These are phyloP conservation scores for Aspergillus sp. DNA, from an alignment of 2,329 filamentous ascomycete species.

Conservation along the genomic window DNA sequence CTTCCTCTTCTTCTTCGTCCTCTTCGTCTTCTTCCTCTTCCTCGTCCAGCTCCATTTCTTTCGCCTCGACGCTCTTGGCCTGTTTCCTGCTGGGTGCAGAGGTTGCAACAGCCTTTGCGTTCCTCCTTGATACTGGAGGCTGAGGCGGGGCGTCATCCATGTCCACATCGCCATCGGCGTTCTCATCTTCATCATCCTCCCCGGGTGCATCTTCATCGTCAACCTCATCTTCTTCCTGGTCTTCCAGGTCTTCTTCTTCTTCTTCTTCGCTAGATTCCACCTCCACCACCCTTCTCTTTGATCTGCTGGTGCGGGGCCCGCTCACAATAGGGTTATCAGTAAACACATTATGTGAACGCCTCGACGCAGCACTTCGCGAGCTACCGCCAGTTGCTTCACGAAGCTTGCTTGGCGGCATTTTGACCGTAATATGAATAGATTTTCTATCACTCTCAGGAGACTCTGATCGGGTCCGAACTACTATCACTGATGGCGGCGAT, in stretches of 20 bases:
- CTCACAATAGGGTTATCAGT: slow-evolving; percentile 47
- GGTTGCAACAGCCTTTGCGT: slow-evolving; percentile 34
- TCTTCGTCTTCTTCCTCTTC: slow-evolving; percentile 30
- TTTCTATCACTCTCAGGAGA: slow-evolving; percentile 37
- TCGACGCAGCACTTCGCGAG: slow-evolving; percentile 26
- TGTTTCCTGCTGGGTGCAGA: slow-evolving; percentile 23
- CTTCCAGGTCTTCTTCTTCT: slow-evolving; percentile 43
- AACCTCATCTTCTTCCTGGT: slow-evolving; percentile 42
- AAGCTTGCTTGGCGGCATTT: slow-evolving; percentile 51
- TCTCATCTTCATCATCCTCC: slow-evolving; percentile 27
- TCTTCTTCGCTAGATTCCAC: slow-evolving; percentile 48
- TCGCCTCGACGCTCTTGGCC: slow-evolving; percentile 47
- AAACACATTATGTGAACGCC: slow-evolving; percentile 44
- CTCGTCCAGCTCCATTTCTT: slow-evolving; percentile 45
- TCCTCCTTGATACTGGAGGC: slow-evolving; percentile 36
- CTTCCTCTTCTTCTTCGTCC: slow-evolving; percentile 37
- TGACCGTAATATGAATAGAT: slow-evolving; percentile 50
- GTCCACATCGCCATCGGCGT: slow-evolving; percentile 38
- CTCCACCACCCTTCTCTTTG: slow-evolving; percentile 46
- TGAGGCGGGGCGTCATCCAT: slow-evolving; percentile 49
- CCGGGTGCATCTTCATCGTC: slow-evolving; percentile 41
- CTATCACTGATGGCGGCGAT: slow-evolving; percentile 34
- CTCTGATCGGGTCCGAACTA: slow-evolving; percentile 36
- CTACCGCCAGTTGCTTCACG: slow-evolving; percentile 46
- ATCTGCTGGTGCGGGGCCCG: slow-evolving; percentile 47